Percentiles rank a stretch among this genome's conserved stretches.
These are phyloP conservation scores for Monosporascus cannonballus DNA, from an alignment of 2,329 filamentous ascomycete genomes.

Conservation along the genomic window DNA sequence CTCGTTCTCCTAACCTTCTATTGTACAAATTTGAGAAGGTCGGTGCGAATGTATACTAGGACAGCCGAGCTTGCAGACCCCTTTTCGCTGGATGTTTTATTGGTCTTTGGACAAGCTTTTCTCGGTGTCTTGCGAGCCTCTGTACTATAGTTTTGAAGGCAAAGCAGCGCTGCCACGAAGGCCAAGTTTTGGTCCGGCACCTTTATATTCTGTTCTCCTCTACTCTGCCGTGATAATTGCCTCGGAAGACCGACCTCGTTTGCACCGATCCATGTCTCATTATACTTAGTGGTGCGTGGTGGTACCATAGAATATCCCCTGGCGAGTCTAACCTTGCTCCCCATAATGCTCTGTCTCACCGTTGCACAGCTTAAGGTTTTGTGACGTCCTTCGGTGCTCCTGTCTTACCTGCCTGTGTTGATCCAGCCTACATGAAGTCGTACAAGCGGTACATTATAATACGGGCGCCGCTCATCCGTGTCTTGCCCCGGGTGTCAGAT, in stretches of 20 bases:
- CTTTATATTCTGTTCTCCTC: not conserved
- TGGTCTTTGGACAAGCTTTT: conserved; percentile 17
- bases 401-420: too few relatives aligned
- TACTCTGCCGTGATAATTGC: not conserved
- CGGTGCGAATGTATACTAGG: not conserved
- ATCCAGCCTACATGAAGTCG: not conserved
- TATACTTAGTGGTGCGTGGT: too few relatives aligned
- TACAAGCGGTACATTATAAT: not conserved
- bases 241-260: not conserved
- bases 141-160: conserved; percentile 17
- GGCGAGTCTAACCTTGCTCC: not conserved
- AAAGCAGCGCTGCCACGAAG: conserved; percentile 17
- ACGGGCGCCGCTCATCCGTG: not conserved
- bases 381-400: not conserved
- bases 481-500: too few relatives aligned
- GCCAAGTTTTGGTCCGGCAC: conserved; percentile 26
- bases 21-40: conserved; percentile 18
- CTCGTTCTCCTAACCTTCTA: conserved; percentile 6
- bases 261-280: not conserved
- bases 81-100: conserved; percentile 25
- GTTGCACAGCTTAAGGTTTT: not conserved
- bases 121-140: conserved; percentile 8
- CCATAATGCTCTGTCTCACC: not conserved
- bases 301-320: too few relatives aligned
- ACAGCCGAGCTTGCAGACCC: not conserved